Evolutionary conservation across 257 asterid genomes (phyloP).

Genomic region (Lycium barbarum): DNA sequence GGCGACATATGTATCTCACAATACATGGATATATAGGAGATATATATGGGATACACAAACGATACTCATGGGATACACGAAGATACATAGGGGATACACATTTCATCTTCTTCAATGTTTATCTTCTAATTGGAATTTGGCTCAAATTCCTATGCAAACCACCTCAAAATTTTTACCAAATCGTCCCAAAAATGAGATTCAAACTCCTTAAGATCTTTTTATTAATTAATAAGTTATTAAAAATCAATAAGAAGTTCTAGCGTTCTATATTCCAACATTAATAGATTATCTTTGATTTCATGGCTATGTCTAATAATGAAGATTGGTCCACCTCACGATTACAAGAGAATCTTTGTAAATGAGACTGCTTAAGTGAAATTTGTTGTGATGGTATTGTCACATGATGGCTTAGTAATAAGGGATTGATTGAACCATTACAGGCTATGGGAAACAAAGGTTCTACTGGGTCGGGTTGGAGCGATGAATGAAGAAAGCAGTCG

Average conservation of each 20-base stretch:
- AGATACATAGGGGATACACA: too few species aligned
- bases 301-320: not conserved
- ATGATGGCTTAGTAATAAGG: constrained; percentile 58
- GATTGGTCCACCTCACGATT: not conserved
- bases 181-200: too few species aligned
- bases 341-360: not conserved
- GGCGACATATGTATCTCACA: too few species aligned
- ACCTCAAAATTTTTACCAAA: too few species aligned
- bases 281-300: not conserved
- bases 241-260: not conserved
- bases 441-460: constrained; percentile 81
- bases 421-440: constrained; percentile 73
- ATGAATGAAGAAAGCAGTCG: constrained; percentile 48
- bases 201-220: too few species aligned
- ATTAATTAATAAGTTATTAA: too few species aligned
- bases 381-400: not conserved
- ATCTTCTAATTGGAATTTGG: too few species aligned
- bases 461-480: constrained; percentile 86
- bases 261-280: not conserved
- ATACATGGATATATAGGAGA: too few species aligned
- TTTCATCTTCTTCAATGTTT: too few species aligned
- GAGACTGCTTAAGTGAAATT: not conserved
- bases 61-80: too few species aligned
- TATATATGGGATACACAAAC: too few species aligned
- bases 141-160: too few species aligned